Percentiles rank a stretch among this genome's conserved stretches.
Evolutionary conservation across 2,329 filamentous ascomycete species (phyloP).

Genomic region (Fusarium torreyae): DNA sequence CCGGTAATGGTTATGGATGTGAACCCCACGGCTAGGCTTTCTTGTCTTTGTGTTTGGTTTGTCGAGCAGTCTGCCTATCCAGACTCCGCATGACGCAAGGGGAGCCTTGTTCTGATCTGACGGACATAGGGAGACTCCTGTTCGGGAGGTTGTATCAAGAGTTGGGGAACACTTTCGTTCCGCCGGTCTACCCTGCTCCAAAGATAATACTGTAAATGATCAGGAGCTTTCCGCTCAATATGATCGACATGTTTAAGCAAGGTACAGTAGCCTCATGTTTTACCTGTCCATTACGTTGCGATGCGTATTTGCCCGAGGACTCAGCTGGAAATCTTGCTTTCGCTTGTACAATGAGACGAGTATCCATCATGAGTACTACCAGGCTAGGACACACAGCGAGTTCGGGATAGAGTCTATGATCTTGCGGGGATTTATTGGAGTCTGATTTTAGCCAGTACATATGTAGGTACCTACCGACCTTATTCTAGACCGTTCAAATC

Average conservation of each 20-base stretch:
- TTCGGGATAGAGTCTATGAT: slow-evolving; percentile 8
- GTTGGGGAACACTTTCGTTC: slow-evolving; percentile 43
- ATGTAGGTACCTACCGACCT: slow-evolving; percentile 7
- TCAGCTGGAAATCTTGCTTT: slow-evolving; percentile 17
- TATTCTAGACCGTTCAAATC: slow-evolving; percentile 24
- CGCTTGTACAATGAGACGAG: slow-evolving; percentile 23
- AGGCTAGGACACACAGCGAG: not conserved
- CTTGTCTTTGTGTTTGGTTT: slow-evolving; percentile 18
- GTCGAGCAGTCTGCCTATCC: slow-evolving; percentile 39
- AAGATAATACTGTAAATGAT: slow-evolving; percentile 8
- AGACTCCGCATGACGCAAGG: slow-evolving; percentile 48
- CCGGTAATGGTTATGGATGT: slow-evolving; percentile 13
- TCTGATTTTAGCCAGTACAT: slow-evolving; percentile 20
- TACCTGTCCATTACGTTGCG: slow-evolving; percentile 9
- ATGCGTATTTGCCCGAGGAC: slow-evolving; percentile 5
- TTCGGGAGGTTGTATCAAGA: slow-evolving; percentile 22
- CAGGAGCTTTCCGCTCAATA: slow-evolving; percentile 31
- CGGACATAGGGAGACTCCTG: slow-evolving; percentile 20
- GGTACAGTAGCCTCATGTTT: slow-evolving; percentile 30
- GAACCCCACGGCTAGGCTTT: slow-evolving; percentile 50
- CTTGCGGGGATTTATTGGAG: slow-evolving; percentile 21
- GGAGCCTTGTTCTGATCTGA: slow-evolving; percentile 32
- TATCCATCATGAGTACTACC: slow-evolving; percentile 26
- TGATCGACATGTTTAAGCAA: slow-evolving; percentile 40
- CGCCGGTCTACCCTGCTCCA: slow-evolving; percentile 39